Evolutionary conservation across 192 early-diverging fungal genomes (phyloP), one percentile per base, ranked within the genome.

Genomic region (Backusella sp.): DNA sequence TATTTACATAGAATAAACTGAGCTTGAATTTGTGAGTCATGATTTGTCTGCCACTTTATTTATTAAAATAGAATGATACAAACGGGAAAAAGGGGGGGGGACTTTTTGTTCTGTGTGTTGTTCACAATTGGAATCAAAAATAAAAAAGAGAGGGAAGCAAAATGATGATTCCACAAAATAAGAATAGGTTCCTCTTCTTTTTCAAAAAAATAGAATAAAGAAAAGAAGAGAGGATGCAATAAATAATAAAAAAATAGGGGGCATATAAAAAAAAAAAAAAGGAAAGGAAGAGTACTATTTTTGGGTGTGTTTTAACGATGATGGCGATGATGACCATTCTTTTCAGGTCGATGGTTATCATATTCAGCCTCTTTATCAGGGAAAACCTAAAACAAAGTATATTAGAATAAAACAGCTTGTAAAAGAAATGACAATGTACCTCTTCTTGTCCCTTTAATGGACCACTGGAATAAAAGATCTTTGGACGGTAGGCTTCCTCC

Each of bases 401-500:
- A 1, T 4, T 4, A 19, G 8, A 19, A 8, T 7, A 21, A 8
- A 1, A n/a, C 0, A 15, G 1, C 15, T n/a, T 49, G 14, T 32
- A 12, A 12, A 12, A 12, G 1, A 19, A 53, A 6, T 56, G 8
- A 9, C 1, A 53, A 53, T 6, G 23, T 28, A 62, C 56, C 26
- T 80, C 66, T 73, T 93, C 92, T 44, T 84, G 42, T 1, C 94
- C 94, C 6, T 70, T 65, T 42, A 80, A 67, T 1, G 87, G 84
- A 12, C 94, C 95, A 19, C 72, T 70, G 8, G 88, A 85, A 72
- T 86, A 87, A 80, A 94, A 96, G 44, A 95, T 81, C 72, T 94
- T 92, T 42, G 95, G 95, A 1, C 92, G 88, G 77, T 88, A 96
- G 44, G 84, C 80, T 6, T 87, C 88, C 2, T 91, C 86, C 73